A percentile compares a stretch with the other conserved stretches of the same genome.
phyloP scores from a whole-genome alignment of 305 asterid genomes.

The Solanum hybrid region DNA sequence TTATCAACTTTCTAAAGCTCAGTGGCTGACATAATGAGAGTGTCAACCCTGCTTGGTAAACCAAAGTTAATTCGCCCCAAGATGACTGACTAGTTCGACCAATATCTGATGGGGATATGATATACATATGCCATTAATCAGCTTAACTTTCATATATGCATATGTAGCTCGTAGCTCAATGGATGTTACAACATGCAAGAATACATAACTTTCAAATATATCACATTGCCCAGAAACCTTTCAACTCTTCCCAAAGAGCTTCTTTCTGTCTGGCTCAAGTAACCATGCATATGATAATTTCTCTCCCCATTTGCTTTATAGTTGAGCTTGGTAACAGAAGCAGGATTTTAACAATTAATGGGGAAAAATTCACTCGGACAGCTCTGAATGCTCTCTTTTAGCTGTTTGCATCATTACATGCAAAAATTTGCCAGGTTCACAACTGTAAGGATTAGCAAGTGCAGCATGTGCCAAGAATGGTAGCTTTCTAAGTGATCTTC shows the following conservation, averaged over 20 bases:
- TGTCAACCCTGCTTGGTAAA: neutral
- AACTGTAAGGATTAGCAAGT: slow-evolving; percentile 47
- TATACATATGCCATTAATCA: neutral
- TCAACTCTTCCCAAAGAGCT: neutral
- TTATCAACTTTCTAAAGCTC: neutral
- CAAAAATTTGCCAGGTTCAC: slow-evolving; percentile 56
- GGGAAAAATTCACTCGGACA: slow-evolving; percentile 33
- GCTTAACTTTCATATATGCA: neutral
- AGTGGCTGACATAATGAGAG: neutral
- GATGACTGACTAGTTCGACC: neutral
- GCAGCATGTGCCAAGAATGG: slow-evolving; percentile 90
- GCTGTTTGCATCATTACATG: slow-evolving; percentile 63
- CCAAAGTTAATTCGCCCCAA: neutral
- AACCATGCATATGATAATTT: neutral
- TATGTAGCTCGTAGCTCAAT: neutral
- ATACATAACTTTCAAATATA: neutral
- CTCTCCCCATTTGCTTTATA: neutral
- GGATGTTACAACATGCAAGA: neutral
- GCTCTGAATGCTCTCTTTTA: slow-evolving; percentile 53
- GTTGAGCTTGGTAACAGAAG: neutral
- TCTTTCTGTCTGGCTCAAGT: neutral
- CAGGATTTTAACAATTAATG: neutral
- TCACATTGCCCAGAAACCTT: slow-evolving; percentile 1
- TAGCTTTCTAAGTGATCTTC: slow-evolving; percentile 87
- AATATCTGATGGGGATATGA: neutral